These are phyloP conservation scores for Syzygium aromaticum DNA, from an alignment of 345 rosid species.

Conservation along the genomic window DNA sequence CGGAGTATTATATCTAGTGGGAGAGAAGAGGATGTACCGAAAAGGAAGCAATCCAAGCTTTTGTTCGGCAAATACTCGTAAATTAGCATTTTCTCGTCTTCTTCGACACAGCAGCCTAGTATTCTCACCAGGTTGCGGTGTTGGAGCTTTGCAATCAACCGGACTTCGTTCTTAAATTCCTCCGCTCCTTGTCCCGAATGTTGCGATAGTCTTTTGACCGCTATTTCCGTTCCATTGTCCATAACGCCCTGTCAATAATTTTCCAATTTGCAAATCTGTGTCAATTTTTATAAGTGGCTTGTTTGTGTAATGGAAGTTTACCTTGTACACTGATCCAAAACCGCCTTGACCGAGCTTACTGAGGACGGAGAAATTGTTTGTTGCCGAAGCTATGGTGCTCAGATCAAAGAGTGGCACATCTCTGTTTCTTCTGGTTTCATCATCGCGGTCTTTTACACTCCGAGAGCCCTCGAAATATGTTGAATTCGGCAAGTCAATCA, in stretches of 20 bases:
- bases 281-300: too few species aligned
- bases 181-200: slow-evolving; percentile 22
- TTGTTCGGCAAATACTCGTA: slow-evolving; percentile 32
- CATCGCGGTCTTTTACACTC: background rate
- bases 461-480: background rate
- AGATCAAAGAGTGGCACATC: slow-evolving; percentile 12
- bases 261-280: background rate
- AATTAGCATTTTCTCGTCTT: slow-evolving; percentile 22
- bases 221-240: slow-evolving; percentile 16
- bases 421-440: background rate
- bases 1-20: background rate
- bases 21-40: slow-evolving; percentile 4
- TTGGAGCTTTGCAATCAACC: slow-evolving; percentile 23
- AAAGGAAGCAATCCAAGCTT: slow-evolving; percentile 30
- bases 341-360: slow-evolving; percentile 17
- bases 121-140: slow-evolving; percentile 26
- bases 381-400: background rate
- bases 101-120: slow-evolving; percentile 20
- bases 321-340: slow-evolving; percentile 18
- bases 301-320: background rate
- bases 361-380: slow-evolving; percentile 10
- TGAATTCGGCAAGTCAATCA: background rate
- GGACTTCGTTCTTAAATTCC: slow-evolving; percentile 28
- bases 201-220: slow-evolving; percentile 23
- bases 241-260: slow-evolving; percentile 15